Percentiles rank a stretch among this genome's conserved stretches.
phyloP scores from a whole-genome alignment of 495 filamentous ascomycete genomes.

The Penicillium samsonianum region DNA sequence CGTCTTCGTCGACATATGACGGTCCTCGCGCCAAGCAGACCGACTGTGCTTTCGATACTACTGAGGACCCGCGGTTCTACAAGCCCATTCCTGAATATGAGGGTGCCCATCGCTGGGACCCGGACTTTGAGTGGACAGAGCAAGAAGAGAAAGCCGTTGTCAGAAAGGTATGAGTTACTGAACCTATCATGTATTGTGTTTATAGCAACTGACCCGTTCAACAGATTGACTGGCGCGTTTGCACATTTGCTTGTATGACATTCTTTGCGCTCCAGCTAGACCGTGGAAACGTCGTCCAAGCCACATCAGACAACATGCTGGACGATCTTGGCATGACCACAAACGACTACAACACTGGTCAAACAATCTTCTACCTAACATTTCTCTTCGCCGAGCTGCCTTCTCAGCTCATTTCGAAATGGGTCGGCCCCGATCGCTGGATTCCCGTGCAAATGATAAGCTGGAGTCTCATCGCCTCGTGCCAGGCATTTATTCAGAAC shows the following conservation, averaged over 20 bases:
- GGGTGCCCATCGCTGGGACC: constrained; percentile 74
- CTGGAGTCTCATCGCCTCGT: constrained; percentile 72
- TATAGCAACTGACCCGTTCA: constrained; percentile 6
- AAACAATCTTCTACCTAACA: constrained; percentile 67
- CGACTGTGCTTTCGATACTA: constrained; percentile 41
- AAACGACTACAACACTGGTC: constrained; percentile 77
- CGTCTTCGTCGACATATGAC: constrained; percentile 25
- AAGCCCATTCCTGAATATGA: constrained; percentile 65
- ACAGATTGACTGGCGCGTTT: constrained; percentile 58
- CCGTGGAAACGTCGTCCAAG: constrained; percentile 71
- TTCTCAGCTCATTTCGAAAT: constrained; percentile 72
- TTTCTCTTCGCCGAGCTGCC: constrained; percentile 73
- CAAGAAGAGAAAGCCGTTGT: constrained; percentile 69
- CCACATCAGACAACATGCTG: constrained; percentile 71
- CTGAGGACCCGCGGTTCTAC: constrained; percentile 50
- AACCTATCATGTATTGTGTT: neutral
- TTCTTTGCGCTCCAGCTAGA: constrained; percentile 85
- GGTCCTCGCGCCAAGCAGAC: constrained; percentile 20
- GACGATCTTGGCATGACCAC: constrained; percentile 60
- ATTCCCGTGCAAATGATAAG: constrained; percentile 79
- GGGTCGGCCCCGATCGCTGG: constrained; percentile 79
- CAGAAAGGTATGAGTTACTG: constrained; percentile 52
- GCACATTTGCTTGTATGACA: constrained; percentile 69
- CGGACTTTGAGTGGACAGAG: constrained; percentile 68
- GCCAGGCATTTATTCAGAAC: constrained; percentile 65